Conservation (phyloP, 2,329 filamentous ascomycete species). For the Paecilomyces dactylethromorphus region DNA sequence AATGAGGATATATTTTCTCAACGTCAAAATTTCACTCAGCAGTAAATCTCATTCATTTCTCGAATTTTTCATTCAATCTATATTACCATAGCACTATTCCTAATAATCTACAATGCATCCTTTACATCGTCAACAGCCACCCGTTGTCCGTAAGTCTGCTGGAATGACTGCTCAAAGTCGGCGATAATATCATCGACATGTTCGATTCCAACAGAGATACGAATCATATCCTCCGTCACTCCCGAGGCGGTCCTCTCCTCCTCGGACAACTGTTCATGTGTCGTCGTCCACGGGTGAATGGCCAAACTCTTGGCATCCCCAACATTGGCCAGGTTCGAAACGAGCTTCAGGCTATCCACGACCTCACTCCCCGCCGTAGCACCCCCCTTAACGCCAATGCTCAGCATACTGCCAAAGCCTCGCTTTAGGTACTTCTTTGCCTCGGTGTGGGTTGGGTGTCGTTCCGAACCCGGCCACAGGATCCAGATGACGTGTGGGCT, state of each 20-base stretch:
- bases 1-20: too few species aligned
- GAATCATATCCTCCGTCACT: constrained; percentile 77
- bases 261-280: constrained; percentile 77
- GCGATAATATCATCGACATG: constrained; percentile 91
- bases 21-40: too few species aligned
- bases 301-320: constrained; percentile 85
- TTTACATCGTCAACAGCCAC: too few species aligned
- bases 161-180: constrained; percentile 75
- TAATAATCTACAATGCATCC: too few species aligned
- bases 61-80: too few species aligned
- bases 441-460: constrained; percentile 35
- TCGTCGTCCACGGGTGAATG: constrained; percentile 85
- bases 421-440: too few species aligned
- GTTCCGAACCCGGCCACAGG: constrained; percentile 69
- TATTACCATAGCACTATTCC: too few species aligned
- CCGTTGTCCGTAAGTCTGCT: too few species aligned
- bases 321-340: constrained; percentile 76
- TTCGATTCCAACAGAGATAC: constrained; percentile 85
- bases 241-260: constrained; percentile 70
- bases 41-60: too few species aligned
- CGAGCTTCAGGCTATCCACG: constrained; percentile 77
- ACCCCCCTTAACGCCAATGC: too few species aligned
- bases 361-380: too few species aligned
- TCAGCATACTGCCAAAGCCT: too few species aligned
- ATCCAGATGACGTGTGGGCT: constrained; percentile 75